Base-by-base conservation (phyloP, 2,329 filamentous ascomycete species). In the Penicillium italicum region DNA sequence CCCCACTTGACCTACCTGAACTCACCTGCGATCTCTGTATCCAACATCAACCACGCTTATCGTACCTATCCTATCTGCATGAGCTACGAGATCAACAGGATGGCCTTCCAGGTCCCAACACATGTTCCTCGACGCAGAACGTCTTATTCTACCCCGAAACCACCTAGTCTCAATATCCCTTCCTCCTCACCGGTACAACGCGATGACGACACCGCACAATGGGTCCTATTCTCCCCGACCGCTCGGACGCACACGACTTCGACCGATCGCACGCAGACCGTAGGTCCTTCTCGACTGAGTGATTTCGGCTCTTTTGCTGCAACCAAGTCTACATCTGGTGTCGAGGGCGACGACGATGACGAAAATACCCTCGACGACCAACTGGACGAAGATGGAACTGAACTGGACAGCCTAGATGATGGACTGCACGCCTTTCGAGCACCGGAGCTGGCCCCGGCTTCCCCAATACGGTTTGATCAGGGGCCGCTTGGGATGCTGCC, bases 381-480 rank as follows among this genome's bases (percentile, higher is more conserved):
- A 14, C 49, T 72, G 10, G 75, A 80, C 37, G 78, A 80, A 55
- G 78, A 81, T 26, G 78, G 78, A 8, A 89, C 91, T 56, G 93
- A 97, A 71, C 80, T 97, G 42, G 94, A 99, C 72, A 96, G 91
- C 69, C 80, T 97, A 38, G 93, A 97, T 71, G 92, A 93, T 69
- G 92, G 95, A 51, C 80, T 97, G 1, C 88, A 92, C 61, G 92
- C 91, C 41, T 97, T 97, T 69, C 85, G 91, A 49, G 85, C 90
- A 42, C 79, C 82, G 16, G 79, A 77, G 71, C 28, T 81, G 66
- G 65, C 73, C 61, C 65, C 72, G 46, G 63, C 74, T 61, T 53
- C 74, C 64, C 65, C 78, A 56, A 70, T 75, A 59, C 73, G 74
- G 59, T 67, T 79, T 61, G 77, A 83, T 53, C 78, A 83, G 43